A percentile compares a stretch with the other conserved stretches of the same genome.
Evolutionary conservation across 2,329 filamentous ascomycete species (phyloP).

Genomic region (Arthroderma uncinatum): DNA sequence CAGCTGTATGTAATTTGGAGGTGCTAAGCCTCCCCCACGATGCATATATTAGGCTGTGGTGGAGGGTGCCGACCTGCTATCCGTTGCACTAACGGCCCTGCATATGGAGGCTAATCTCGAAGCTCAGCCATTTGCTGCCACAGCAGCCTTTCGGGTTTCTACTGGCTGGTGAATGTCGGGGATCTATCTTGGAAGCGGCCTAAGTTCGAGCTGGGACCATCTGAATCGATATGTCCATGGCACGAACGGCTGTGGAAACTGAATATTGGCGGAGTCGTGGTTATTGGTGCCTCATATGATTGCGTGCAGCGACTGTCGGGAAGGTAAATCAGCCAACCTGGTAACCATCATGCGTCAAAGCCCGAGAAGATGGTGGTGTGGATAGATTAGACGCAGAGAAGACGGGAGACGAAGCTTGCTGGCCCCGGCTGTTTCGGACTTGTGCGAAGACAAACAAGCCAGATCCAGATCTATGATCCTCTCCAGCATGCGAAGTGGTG

Average conservation of each 20-base stretch:
- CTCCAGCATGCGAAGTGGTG: background rate
- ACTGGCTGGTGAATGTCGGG: background rate
- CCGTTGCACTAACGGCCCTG: background rate
- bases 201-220: background rate
- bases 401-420: constrained; percentile 1
- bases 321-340: background rate
- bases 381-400: background rate
- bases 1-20: background rate
- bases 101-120: constrained; percentile 3
- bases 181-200: background rate
- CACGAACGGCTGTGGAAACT: background rate
- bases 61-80: background rate
- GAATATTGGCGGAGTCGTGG: background rate
- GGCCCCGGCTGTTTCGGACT: background rate
- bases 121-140: background rate
- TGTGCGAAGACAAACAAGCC: background rate
- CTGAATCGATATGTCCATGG: background rate
- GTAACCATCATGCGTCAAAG: background rate
- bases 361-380: background rate
- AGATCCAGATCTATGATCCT: background rate
- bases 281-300: background rate
- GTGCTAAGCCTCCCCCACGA: constrained; percentile 2
- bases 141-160: background rate
- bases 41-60: background rate
- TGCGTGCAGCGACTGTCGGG: background rate